Percentiles rank a stretch among this genome's conserved stretches.
Evolutionary conservation across 768 basidiomycete species (phyloP).

Genomic region (Tylopilus sp.): DNA sequence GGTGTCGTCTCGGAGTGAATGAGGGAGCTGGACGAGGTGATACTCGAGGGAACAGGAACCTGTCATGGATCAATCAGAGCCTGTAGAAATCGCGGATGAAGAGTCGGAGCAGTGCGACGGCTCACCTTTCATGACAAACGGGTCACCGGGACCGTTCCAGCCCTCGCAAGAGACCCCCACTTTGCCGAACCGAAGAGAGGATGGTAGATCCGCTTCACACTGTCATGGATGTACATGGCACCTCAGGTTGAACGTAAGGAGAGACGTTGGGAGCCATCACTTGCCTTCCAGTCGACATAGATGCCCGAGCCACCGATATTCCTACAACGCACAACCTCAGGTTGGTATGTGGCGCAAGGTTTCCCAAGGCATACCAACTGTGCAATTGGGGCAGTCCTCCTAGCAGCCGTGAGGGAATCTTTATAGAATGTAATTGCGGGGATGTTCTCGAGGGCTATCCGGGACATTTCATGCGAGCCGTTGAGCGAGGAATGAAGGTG

Average conservation of each 20-base stretch:
- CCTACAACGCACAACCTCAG: slow-evolving; percentile 81
- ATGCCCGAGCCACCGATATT: slow-evolving; percentile 75
- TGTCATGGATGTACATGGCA: slow-evolving; percentile 27
- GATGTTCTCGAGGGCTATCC: slow-evolving; percentile 69
- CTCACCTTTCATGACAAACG: slow-evolving; percentile 79
- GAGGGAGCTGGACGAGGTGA: slow-evolving; percentile 67
- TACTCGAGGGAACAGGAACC: slow-evolving; percentile 90
- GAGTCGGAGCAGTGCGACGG: neutral
- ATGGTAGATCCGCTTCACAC: slow-evolving; percentile 91
- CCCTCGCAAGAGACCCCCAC: slow-evolving; percentile 91
- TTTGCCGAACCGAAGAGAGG: slow-evolving; percentile 75
- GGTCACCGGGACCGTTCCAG: slow-evolving; percentile 79
- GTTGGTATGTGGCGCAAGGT: slow-evolving; percentile 71
- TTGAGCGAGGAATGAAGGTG: neutral
- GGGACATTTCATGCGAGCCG: slow-evolving; percentile 46
- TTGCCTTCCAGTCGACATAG: slow-evolving; percentile 89
- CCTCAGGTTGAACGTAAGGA: slow-evolving; percentile 6
- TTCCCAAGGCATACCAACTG: slow-evolving; percentile 82
- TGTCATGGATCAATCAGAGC: slow-evolving; percentile 25
- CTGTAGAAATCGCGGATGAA: neutral
- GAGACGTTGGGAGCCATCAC: slow-evolving; percentile 18
- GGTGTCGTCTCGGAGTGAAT: slow-evolving; percentile 23
- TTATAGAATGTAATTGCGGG: slow-evolving; percentile 77
- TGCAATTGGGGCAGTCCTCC: slow-evolving; percentile 64
- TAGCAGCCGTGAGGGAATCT: slow-evolving; percentile 56